A percentile compares a stretch with the other conserved stretches of the same genome.
Evolutionary conservation across 176 grass and related monocot genomes (phyloP).

Genomic region (Phragmites australis): DNA sequence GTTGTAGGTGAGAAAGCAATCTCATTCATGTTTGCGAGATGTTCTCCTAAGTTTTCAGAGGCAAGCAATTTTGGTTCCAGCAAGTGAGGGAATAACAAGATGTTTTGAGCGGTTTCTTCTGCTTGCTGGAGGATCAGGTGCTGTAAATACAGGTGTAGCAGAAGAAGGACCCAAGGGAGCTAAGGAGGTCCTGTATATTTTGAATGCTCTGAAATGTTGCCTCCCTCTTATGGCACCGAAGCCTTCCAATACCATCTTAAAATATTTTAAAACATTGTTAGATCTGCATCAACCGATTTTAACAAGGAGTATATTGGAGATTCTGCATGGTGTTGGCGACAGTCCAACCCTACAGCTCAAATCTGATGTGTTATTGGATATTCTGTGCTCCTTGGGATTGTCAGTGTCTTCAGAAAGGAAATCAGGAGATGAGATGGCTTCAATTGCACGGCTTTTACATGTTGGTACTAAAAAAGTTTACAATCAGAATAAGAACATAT

Average conservation of each 20-base stretch:
- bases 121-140: conserved; percentile 78
- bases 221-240: conserved; percentile 80
- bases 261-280: conserved; percentile 70
- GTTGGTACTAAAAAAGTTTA: conserved; percentile 67
- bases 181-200: conserved; percentile 67
- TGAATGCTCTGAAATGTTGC: conserved; percentile 74
- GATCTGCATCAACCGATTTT: conserved; percentile 64
- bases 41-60: conserved; percentile 75
- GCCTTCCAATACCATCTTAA: conserved; percentile 68
- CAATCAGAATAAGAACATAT: conserved; percentile 63
- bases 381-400: conserved; percentile 67
- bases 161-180: conserved; percentile 69
- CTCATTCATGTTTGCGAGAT: conserved; percentile 61
- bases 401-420: conserved; percentile 68
- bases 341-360: conserved; percentile 60
- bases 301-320: conserved; percentile 73
- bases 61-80: conserved; percentile 57
- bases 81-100: conserved; percentile 61
- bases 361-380: conserved; percentile 63
- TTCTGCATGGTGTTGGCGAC: conserved; percentile 66
- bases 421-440: conserved; percentile 77
- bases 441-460: conserved; percentile 71
- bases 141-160: conserved; percentile 42
- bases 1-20: conserved; percentile 75
- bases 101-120: conserved; percentile 82